Conservation (phyloP, 495 filamentous ascomycete genomes). For the Tuber umbilicatum region DNA sequence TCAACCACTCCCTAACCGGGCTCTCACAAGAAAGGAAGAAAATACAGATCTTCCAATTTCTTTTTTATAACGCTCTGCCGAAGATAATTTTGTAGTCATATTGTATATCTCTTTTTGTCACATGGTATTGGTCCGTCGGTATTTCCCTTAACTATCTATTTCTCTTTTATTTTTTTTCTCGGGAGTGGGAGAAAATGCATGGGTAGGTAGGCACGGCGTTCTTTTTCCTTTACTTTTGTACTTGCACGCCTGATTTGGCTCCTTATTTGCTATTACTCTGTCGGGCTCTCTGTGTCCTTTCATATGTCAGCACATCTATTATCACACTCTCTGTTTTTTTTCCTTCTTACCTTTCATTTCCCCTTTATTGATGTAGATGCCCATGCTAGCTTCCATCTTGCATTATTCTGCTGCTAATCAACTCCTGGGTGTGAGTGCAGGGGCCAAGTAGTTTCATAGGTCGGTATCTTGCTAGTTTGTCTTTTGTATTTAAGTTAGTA, state of each 20-base stretch:
- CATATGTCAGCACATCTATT: slow-evolving; percentile 33
- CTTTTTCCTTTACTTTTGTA: slow-evolving; percentile 19
- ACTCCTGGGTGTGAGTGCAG: neutral
- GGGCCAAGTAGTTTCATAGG: neutral
- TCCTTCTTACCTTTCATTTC: slow-evolving; percentile 29
- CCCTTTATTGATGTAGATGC: slow-evolving; percentile 9
- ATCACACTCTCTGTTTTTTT: slow-evolving; percentile 20
- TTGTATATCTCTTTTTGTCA: slow-evolving; percentile 20
- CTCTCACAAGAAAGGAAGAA: neutral
- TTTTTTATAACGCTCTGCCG: slow-evolving; percentile 7
- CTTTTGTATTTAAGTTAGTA: neutral
- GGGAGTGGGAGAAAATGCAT: slow-evolving; percentile 23
- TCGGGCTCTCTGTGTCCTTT: slow-evolving; percentile 12
- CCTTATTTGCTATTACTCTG: slow-evolving; percentile 14
- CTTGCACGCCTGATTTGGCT: slow-evolving; percentile 11
- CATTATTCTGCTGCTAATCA: neutral
- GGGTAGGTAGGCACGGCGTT: slow-evolving; percentile 27
- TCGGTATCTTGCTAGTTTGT: neutral
- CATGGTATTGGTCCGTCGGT: slow-evolving; percentile 8
- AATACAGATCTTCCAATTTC: slow-evolving; percentile 8
- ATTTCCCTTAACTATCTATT: slow-evolving; percentile 6
- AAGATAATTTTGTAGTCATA: slow-evolving; percentile 18
- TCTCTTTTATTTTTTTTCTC: slow-evolving; percentile 5
- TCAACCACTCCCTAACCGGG: slow-evolving; percentile 5
- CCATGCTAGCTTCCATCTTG: neutral